A percentile compares a stretch with the other conserved stretches of the same genome.
phyloP scores from a whole-genome alignment of 164 flowering plant species.

The Tetracentron sinense region DNA sequence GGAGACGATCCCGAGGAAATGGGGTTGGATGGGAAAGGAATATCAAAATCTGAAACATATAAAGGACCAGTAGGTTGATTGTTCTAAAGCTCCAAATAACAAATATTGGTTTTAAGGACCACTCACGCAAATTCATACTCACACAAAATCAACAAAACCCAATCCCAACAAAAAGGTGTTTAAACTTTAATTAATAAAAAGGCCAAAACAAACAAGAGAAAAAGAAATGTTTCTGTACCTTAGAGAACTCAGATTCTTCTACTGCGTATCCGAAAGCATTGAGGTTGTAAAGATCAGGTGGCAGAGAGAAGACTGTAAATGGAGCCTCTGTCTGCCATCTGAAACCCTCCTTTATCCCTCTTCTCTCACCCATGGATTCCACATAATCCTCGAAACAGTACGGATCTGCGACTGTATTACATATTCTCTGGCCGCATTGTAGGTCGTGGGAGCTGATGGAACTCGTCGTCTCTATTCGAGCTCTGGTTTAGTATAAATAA shows the following conservation, averaged over 20 bases:
- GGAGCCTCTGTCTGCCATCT: slow-evolving; percentile 23
- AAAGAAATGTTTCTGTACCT: slow-evolving; percentile 27
- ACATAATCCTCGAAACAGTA: slow-evolving; percentile 42
- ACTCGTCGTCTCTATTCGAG: slow-evolving; percentile 38
- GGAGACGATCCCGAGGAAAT: too few species aligned
- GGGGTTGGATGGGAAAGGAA: too few species aligned
- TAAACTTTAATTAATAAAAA: too few species aligned
- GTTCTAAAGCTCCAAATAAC: too few species aligned
- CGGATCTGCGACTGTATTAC: slow-evolving; percentile 34
- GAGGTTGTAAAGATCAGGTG: slow-evolving; percentile 31
- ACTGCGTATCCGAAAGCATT: slow-evolving; percentile 26
- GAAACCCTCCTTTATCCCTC: slow-evolving; percentile 31
- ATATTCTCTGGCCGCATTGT: slow-evolving; percentile 30
- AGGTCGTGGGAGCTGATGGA: slow-evolving; percentile 29
- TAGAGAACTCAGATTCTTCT: slow-evolving; percentile 36
- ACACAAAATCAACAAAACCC: too few species aligned
- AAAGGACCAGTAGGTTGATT: too few species aligned
- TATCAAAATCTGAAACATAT: too few species aligned
- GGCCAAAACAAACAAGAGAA: too few species aligned
- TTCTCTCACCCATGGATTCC: slow-evolving; percentile 18
- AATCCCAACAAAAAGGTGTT: too few species aligned
- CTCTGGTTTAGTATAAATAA: slow-evolving; percentile 22
- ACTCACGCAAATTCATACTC: too few species aligned
- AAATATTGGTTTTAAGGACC: too few species aligned
- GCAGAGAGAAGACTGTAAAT: slow-evolving; percentile 21